A percentile compares a stretch with the other conserved stretches of the same genome.
These are phyloP conservation scores for Chrysochromulina parva DNA, from an alignment of 78 protist genomes.

Conservation along the genomic window DNA sequence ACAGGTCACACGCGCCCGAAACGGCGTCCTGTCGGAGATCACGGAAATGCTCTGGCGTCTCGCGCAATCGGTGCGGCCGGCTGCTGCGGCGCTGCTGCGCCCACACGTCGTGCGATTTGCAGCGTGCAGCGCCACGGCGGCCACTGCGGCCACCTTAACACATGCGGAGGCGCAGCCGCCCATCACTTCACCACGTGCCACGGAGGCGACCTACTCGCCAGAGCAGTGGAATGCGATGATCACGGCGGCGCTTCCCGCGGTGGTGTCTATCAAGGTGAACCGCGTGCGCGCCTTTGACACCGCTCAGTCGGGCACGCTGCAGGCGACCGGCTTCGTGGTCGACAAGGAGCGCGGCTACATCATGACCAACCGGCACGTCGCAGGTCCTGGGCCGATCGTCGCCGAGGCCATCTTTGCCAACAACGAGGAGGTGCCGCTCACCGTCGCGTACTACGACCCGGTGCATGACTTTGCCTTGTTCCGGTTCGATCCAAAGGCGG, in stretches of 20 bases:
- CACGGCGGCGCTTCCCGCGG: constrained; percentile 30
- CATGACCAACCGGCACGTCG: constrained; percentile 51
- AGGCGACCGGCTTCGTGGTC: constrained; percentile 64
- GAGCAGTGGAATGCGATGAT: constrained; percentile 27
- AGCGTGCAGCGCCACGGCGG: too few species aligned
- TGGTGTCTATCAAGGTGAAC: constrained; percentile 44
- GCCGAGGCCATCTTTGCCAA: constrained; percentile 30
- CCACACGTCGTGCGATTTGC: too few species aligned
- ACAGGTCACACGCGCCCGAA: too few species aligned
- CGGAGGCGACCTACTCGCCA: too few species aligned
- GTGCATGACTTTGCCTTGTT: constrained; percentile 36
- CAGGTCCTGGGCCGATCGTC: constrained; percentile 15
- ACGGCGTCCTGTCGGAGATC: too few species aligned
- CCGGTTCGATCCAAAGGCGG: constrained; percentile 34
- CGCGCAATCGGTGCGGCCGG: too few species aligned
- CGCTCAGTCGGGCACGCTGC: background rate
- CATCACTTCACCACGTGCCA: too few species aligned
- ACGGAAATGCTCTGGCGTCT: too few species aligned
- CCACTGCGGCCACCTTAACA: too few species aligned
- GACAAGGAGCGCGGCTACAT: constrained; percentile 49
- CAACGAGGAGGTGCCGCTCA: constrained; percentile 7
- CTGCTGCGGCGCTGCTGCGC: too few species aligned
- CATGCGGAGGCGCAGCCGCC: too few species aligned
- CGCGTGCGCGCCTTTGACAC: constrained; percentile 55
- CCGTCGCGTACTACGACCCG: constrained; percentile 5